Evolutionary conservation across 768 basidiomycete species (phyloP).

Genomic region (Termitomyces heimii): DNA sequence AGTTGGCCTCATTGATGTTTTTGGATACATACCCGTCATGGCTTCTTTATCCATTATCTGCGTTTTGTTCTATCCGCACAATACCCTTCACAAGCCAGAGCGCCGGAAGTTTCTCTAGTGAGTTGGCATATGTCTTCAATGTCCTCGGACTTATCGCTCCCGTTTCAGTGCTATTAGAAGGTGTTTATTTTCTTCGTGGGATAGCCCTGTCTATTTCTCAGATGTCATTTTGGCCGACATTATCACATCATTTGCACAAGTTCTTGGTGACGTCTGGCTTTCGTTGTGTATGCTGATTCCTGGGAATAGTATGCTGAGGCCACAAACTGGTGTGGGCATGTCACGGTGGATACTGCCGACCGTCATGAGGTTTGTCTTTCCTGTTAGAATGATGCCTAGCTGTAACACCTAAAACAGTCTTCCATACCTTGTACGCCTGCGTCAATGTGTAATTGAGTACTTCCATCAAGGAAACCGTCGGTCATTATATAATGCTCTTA

Average conservation of each 20-base stretch:
- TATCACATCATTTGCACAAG: conserved; percentile 94
- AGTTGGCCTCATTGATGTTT: conserved; percentile 58
- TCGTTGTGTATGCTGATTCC: conserved; percentile 83
- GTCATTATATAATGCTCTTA: conserved; percentile 85
- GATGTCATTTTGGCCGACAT: conserved; percentile 95
- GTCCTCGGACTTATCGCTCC: conserved; percentile 1
- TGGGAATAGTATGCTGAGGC: conserved; percentile 65
- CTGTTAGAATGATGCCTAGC: background rate
- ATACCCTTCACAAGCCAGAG: conserved; percentile 62
- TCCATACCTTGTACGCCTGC: conserved; percentile 86
- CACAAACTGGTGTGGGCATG: conserved; percentile 58
- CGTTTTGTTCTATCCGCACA: conserved; percentile 60
- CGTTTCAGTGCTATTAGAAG: conserved; percentile 58
- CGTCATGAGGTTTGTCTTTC: conserved; percentile 71
- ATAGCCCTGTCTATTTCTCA: conserved; percentile 71
- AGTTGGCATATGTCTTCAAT: conserved; percentile 24
- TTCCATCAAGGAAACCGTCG: conserved; percentile 55
- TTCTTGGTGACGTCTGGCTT: conserved; percentile 91
- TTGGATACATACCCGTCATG: conserved; percentile 70
- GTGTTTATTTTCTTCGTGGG: conserved; percentile 62
- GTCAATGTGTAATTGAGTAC: conserved; percentile 92
- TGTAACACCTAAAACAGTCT: conserved; percentile 36
- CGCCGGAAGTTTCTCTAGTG: conserved; percentile 77
- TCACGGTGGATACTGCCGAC: conserved; percentile 73
- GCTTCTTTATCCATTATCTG: conserved; percentile 54